Percentiles rank a stretch among this genome's conserved stretches.
phyloP scores from a whole-genome alignment of 1,139 yeast species.

The Yamadazyma friedrichii region DNA sequence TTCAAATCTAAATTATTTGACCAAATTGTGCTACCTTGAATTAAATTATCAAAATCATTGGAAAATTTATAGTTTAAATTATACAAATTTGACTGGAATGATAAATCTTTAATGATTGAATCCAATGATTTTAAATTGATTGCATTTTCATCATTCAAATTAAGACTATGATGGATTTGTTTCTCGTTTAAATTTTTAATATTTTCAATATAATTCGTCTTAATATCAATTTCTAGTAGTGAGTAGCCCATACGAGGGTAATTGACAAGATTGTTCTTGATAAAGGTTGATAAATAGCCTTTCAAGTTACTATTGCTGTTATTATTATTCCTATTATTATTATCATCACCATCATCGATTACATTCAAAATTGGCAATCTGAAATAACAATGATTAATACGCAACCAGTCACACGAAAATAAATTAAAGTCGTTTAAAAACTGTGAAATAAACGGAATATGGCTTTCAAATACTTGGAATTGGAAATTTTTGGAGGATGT shows the following conservation, averaged over 20 bases:
- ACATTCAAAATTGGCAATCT: constrained; percentile 37
- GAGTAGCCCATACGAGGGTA: constrained; percentile 54
- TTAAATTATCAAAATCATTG: constrained; percentile 9
- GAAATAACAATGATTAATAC: constrained; percentile 32
- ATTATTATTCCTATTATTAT: not conserved
- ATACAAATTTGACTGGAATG: constrained; percentile 47
- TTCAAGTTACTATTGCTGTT: constrained; percentile 10
- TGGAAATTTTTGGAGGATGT: constrained; percentile 9
- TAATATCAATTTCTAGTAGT: constrained; percentile 67
- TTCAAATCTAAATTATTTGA: constrained; percentile 31
- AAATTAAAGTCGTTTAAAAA: constrained; percentile 81
- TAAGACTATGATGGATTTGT: constrained; percentile 50
- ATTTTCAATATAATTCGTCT: constrained; percentile 59
- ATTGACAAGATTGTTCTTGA: constrained; percentile 26
- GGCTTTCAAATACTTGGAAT: constrained; percentile 59
- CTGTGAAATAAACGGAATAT: constrained; percentile 73
- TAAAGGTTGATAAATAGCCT: constrained; percentile 17
- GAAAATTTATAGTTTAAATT: constrained; percentile 20
- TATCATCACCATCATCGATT: no score
- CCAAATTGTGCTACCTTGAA: constrained; percentile 23
- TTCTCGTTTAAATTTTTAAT: constrained; percentile 44
- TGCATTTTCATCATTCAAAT: constrained; percentile 13
- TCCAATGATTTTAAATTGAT: constrained; percentile 57
- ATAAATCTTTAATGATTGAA: constrained; percentile 62
- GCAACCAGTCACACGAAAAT: constrained; percentile 81